phyloP scores from a whole-genome alignment of 371 early-diverging fungal species.

The Mortierella polycephala region DNA sequence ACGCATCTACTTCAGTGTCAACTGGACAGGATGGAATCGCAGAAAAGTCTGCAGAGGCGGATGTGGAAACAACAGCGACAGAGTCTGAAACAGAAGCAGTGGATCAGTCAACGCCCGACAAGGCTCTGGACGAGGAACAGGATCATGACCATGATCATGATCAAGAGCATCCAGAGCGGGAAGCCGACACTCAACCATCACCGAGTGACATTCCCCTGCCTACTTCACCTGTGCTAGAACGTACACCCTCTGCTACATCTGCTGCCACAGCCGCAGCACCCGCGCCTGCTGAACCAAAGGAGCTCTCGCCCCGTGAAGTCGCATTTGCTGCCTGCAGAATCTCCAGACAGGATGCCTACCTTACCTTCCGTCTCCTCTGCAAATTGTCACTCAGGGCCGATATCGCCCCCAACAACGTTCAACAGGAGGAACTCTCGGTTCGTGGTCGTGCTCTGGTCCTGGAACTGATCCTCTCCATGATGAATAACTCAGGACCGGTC shows the following conservation, averaged over 20 bases:
- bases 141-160: conserved; percentile 12
- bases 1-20: conserved; percentile 1
- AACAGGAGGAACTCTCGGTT: conserved; percentile 52
- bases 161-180: conserved; percentile 3
- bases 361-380: conserved; percentile 93
- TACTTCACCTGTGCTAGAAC: conserved; percentile 33
- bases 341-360: conserved; percentile 81
- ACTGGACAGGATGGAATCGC: not conserved
- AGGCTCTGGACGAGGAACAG: conserved; percentile 6
- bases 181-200: not conserved
- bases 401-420: conserved; percentile 35
- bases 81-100: conserved; percentile 1
- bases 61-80: conserved; percentile 2
- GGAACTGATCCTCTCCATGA: conserved; percentile 66
- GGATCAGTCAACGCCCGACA: conserved; percentile 2
- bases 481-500: conserved; percentile 70
- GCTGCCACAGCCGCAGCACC: conserved; percentile 8
- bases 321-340: conserved; percentile 50
- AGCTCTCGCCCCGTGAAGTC: conserved; percentile 36
- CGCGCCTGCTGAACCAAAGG: conserved; percentile 10
- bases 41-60: not conserved
- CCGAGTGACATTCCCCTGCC: conserved; percentile 42
- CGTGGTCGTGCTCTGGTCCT: conserved; percentile 62
- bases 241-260: conserved; percentile 21
- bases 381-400: conserved; percentile 86